These are phyloP conservation scores for Xylaria sp. DNA, from an alignment of 2,329 filamentous ascomycete genomes.

Conservation along the genomic window DNA sequence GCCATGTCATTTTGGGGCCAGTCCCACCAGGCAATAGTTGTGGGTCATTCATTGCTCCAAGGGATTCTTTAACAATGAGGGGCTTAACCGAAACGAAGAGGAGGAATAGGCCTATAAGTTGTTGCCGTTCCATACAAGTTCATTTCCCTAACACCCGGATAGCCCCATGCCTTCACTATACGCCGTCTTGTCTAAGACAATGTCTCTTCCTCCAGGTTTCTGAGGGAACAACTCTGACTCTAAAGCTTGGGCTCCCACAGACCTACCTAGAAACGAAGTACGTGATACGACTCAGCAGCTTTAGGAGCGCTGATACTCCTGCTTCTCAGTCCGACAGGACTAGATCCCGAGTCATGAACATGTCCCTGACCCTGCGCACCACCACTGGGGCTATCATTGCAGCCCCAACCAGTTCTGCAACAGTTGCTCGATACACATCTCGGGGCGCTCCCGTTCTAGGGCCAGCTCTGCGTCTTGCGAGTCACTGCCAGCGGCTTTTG, in stretches of 20 bases:
- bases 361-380: conserved; percentile 42
- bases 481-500: conserved; percentile 53
- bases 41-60: background rate
- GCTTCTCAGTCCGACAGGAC: background rate
- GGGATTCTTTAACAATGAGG: background rate
- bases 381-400: conserved; percentile 54
- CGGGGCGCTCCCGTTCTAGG: conserved; percentile 50
- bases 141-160: background rate
- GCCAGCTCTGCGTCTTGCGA: conserved; percentile 51
- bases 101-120: background rate
- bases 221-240: background rate
- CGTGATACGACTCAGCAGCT: background rate
- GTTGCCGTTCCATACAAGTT: conserved; percentile 5
- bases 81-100: background rate
- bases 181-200: conserved; percentile 18
- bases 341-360: conserved; percentile 19
- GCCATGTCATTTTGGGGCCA: background rate
- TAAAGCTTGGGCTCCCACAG: conserved; percentile 4
- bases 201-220: conserved; percentile 13
- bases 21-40: background rate
- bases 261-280: background rate
- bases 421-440: conserved; percentile 48
- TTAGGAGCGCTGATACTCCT: background rate
- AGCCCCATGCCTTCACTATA: conserved; percentile 3
- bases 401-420: conserved; percentile 51